Percentiles rank a stretch among this genome's conserved stretches.
phyloP scores from a whole-genome alignment of 345 rosid species.

The Triadica sebifera region DNA sequence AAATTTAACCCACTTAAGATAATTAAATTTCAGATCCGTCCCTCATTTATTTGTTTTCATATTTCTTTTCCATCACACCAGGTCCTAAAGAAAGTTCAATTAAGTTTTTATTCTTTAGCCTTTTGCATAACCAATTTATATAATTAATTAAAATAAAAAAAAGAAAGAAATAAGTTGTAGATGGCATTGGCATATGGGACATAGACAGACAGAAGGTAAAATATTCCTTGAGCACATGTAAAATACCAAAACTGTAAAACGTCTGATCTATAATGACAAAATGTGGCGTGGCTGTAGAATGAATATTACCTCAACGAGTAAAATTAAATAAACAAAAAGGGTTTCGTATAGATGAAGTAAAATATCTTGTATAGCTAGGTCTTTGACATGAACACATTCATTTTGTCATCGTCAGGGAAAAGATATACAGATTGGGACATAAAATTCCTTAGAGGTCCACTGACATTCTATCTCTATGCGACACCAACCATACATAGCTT shows the following conservation, averaged over 20 bases:
- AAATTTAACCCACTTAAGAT: too few species aligned
- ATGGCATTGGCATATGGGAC: too few species aligned
- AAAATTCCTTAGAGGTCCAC: constrained; percentile 10
- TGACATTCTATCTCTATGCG: not conserved
- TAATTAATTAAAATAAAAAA: too few species aligned
- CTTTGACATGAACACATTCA: constrained; percentile 10
- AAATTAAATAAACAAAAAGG: not conserved
- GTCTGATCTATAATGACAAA: not conserved
- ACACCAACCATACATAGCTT: not conserved
- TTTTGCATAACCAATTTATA: too few species aligned
- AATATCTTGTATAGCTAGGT: constrained; percentile 2
- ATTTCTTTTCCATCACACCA: too few species aligned
- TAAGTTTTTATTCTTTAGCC: too few species aligned
- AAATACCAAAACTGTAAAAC: not conserved
- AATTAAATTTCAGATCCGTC: too few species aligned
- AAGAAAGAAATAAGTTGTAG: too few species aligned
- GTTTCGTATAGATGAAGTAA: constrained; percentile 27
- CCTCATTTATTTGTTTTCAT: too few species aligned
- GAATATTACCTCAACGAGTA: not conserved
- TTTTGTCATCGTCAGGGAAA: not conserved
- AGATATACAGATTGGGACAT: constrained; percentile 8
- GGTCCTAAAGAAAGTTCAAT: too few species aligned
- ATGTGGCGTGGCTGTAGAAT: not conserved
- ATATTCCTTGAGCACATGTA: not conserved
- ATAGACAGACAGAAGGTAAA: too few species aligned